Percentiles rank a stretch among this genome's conserved stretches.
Evolutionary conservation across 306 rosid genomes (phyloP).

Genomic region (Luffa acutangula): DNA sequence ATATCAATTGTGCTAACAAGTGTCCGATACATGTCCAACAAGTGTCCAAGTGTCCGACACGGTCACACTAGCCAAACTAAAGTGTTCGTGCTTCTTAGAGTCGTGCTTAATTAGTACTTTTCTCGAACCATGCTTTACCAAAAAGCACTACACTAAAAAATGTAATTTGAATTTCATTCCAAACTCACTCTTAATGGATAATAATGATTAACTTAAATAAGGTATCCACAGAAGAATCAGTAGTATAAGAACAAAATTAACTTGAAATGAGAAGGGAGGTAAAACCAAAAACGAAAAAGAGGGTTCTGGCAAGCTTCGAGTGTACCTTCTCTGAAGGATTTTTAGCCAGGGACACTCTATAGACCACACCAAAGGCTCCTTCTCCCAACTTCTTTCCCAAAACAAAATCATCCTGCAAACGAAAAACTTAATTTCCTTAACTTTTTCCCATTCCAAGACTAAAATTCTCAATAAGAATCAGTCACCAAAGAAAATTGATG

Average conservation of each 20-base stretch:
- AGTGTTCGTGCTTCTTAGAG: too few relatives aligned
- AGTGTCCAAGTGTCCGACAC: too few relatives aligned
- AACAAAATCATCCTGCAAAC: slow-evolving; percentile 75
- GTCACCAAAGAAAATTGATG: background rate
- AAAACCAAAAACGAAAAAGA: background rate
- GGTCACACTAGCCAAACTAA: too few relatives aligned
- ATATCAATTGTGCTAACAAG: too few relatives aligned
- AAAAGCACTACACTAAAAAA: background rate
- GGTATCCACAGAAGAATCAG: background rate
- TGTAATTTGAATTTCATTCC: background rate
- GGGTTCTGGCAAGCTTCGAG: slow-evolving; percentile 5
- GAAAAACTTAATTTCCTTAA: background rate
- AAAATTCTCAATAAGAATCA: background rate
- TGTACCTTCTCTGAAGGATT: slow-evolving; percentile 69
- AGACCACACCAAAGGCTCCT: slow-evolving; percentile 93
- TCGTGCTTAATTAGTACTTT: background rate
- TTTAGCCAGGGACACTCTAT: slow-evolving; percentile 58
- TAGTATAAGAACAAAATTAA: background rate
- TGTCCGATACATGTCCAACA: too few relatives aligned
- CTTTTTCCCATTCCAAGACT: background rate
- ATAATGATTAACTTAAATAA: background rate
- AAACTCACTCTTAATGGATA: background rate
- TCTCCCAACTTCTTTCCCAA: slow-evolving; percentile 90
- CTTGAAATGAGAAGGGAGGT: background rate
- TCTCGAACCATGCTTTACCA: background rate